Percentiles rank a stretch among this genome's conserved stretches.
phyloP scores from a whole-genome alignment of 2,329 filamentous ascomycete genomes.

The Phialocephala subalpina region DNA sequence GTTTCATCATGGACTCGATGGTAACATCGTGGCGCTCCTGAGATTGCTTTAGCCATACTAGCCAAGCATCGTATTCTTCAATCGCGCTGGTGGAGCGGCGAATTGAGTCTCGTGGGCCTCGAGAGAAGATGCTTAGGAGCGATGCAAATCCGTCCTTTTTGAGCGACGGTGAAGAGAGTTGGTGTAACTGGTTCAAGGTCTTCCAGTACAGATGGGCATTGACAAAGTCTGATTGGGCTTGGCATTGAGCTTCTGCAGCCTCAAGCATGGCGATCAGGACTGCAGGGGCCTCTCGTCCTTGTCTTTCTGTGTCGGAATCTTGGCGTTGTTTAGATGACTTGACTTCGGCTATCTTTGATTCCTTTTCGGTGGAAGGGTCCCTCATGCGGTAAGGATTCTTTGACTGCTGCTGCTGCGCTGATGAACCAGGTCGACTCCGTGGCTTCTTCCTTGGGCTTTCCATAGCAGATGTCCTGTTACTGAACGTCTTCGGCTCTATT shows the following conservation, averaged over 20 bases:
- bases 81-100: slow-evolving; percentile 75
- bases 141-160: slow-evolving; percentile 74
- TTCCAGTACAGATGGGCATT: slow-evolving; percentile 87
- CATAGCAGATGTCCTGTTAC: slow-evolving; percentile 68
- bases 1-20: slow-evolving; percentile 78
- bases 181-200: slow-evolving; percentile 77
- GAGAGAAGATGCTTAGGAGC: slow-evolving; percentile 76
- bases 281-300: slow-evolving; percentile 54
- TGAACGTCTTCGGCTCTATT: slow-evolving; percentile 69
- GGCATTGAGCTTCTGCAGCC: slow-evolving; percentile 78
- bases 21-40: slow-evolving; percentile 79
- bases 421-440: slow-evolving; percentile 62
- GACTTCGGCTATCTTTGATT: slow-evolving; percentile 25
- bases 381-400: slow-evolving; percentile 62
- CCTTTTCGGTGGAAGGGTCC: slow-evolving; percentile 31
- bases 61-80: slow-evolving; percentile 82
- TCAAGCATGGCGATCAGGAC: slow-evolving; percentile 77
- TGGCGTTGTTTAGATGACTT: slow-evolving; percentile 26
- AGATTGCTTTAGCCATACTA: slow-evolving; percentile 84
- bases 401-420: slow-evolving; percentile 58
- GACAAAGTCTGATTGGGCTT: slow-evolving; percentile 82
- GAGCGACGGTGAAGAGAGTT: slow-evolving; percentile 66
- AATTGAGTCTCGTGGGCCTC: slow-evolving; percentile 74
- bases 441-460: slow-evolving; percentile 62
- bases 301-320: slow-evolving; percentile 40